Base-by-base conservation (phyloP, 305 asterid species). In the Nicotiana rustica region DNA sequence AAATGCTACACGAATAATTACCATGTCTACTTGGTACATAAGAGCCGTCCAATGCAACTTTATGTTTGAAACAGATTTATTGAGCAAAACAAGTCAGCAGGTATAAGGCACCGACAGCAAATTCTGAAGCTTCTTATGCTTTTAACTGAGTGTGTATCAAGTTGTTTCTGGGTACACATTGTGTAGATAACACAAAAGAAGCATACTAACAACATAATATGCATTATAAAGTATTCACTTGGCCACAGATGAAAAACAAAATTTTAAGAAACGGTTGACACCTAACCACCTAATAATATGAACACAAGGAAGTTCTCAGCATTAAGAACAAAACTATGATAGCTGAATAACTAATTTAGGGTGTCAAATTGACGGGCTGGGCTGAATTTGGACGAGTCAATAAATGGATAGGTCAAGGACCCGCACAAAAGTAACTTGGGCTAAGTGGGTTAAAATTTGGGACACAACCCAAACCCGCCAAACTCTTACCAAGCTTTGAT, bases 11-110 rank as follows among this genome's bases (percentile, higher is more conserved):
- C 35, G 81, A 69, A 77, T 81, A 36, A 66, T 82, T 85, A 49
- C 78, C 87, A 49, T 59, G 71, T n/a, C 68, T 67, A 67, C 79
- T 80, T 49, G 61, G 65, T 56, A 9, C 68, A 55, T 70, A 66
- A 87, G 86, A 88, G 56, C 87, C 88, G 52, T 84, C 91, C 79
- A 70, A 78, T 67, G 83, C 91, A 80, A 80, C 90, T 38, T 81
- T 83, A 80, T 90, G 94, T 80, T 47, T 68, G 75, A 64, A 84
- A 80, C 52, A 90, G 77, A 77, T 62, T 10, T 62, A 33, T 60
- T 55, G 70, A 65, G 60, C 12, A 49, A 67, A 77, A 47, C 7
- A 36, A 67, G 71, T 81, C 36, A 75, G 60, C 17, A 41, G 44
- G 65, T 52, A 7, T 4, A 52, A 55, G 29, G 55, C 49, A 29